Percentiles rank a stretch among this genome's conserved stretches.
Evolutionary conservation across 495 filamentous ascomycete species (phyloP).

Genomic region (Oleoguttula mirabilis): DNA sequence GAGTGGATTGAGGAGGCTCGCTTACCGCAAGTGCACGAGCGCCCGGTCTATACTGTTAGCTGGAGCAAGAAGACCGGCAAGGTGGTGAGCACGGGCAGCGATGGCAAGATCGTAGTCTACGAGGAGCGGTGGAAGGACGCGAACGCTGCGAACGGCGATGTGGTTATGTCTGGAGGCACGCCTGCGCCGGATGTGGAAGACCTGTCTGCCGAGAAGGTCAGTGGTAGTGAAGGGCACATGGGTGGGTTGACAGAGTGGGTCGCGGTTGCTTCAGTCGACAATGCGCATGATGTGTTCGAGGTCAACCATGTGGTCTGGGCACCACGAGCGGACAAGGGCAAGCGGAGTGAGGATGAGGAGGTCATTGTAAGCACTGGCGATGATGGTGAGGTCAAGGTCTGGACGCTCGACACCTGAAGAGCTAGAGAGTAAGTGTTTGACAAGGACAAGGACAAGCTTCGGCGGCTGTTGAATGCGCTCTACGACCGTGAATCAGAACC

Average conservation of each 20-base stretch:
- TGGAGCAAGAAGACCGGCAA: constrained; percentile 69
- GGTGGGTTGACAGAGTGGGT: constrained; percentile 47
- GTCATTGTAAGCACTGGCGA: constrained; percentile 65
- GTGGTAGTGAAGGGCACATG: neutral
- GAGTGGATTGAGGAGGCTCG: constrained; percentile 62
- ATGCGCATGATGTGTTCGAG: constrained; percentile 82
- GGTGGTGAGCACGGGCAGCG: constrained; percentile 72
- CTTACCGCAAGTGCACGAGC: constrained; percentile 62
- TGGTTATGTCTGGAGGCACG: constrained; percentile 2
- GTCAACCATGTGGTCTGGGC: constrained; percentile 84
- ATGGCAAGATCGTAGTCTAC: constrained; percentile 76
- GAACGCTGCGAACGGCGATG: constrained; percentile 10
- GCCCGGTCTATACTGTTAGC: constrained; percentile 64
- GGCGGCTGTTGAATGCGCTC: too few relatives aligned
- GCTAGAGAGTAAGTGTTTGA: too few relatives aligned
- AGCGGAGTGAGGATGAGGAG: constrained; percentile 24
- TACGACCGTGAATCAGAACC: too few relatives aligned
- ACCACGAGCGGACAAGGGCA: constrained; percentile 26
- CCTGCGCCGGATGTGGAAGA: neutral
- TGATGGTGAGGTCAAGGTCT: constrained; percentile 34
- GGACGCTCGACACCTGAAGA: constrained; percentile 24
- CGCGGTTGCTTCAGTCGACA: constrained; percentile 49
- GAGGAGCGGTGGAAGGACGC: constrained; percentile 40
- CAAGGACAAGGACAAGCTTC: too few relatives aligned
- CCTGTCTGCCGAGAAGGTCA: neutral